Conservation (phyloP, 495 filamentous ascomycete genomes). For the Penicillium malachiteum region DNA sequence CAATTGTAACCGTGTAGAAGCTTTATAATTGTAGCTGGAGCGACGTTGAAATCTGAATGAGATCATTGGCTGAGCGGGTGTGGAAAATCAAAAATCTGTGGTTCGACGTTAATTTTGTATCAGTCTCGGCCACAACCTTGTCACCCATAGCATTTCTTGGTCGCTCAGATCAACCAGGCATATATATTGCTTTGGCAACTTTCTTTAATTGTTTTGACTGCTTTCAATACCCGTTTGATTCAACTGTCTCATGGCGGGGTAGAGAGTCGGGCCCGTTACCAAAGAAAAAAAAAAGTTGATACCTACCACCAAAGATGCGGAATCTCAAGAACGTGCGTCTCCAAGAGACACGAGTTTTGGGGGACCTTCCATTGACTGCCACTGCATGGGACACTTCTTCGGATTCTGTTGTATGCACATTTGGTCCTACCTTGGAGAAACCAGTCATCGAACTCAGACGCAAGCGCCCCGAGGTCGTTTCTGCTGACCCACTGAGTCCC, state of each 20-base stretch:
- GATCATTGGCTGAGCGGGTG: slow-evolving; percentile 49
- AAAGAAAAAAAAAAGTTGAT: slow-evolving; percentile 25
- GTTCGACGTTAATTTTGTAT: slow-evolving; percentile 29
- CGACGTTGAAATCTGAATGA: slow-evolving; percentile 47
- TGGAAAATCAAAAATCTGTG: slow-evolving; percentile 47
- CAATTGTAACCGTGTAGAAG: slow-evolving; percentile 26
- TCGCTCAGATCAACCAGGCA: neutral
- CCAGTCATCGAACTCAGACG: slow-evolving; percentile 63
- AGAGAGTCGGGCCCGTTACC: slow-evolving; percentile 20
- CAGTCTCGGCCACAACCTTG: slow-evolving; percentile 19
- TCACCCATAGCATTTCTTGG: neutral
- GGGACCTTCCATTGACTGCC: slow-evolving; percentile 61
- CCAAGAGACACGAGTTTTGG: slow-evolving; percentile 54
- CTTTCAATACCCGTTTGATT: slow-evolving; percentile 4
- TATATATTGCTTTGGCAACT: neutral
- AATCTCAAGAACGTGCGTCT: slow-evolving; percentile 74
- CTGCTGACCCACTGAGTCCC: slow-evolving; percentile 34
- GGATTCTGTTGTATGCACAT: slow-evolving; percentile 70
- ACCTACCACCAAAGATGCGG: slow-evolving; percentile 57
- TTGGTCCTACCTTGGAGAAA: slow-evolving; percentile 65
- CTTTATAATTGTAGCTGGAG: slow-evolving; percentile 13
- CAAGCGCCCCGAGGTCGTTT: slow-evolving; percentile 38
- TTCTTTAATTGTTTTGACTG: slow-evolving; percentile 4
- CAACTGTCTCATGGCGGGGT: slow-evolving; percentile 43
- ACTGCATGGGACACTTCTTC: slow-evolving; percentile 73